phyloP scores from a whole-genome alignment of 2,329 filamentous ascomycete genomes.

The Xylaria sp. region DNA sequence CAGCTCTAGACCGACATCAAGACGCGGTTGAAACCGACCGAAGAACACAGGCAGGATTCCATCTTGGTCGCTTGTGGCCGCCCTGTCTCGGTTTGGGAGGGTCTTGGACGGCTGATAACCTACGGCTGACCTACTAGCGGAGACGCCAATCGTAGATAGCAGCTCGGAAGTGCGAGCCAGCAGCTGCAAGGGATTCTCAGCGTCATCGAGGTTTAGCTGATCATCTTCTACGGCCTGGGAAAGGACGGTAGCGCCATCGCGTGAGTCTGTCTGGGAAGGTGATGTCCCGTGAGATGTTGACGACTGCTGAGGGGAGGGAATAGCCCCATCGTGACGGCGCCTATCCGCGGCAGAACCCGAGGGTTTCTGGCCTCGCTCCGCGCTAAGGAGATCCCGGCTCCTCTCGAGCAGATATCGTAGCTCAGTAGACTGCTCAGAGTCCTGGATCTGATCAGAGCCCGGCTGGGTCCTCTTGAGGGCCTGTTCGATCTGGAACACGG shows the following conservation, averaged over 20 bases:
- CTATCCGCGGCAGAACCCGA: slow-evolving; percentile 31
- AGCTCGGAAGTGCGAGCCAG: slow-evolving; percentile 75
- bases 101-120: slow-evolving; percentile 31
- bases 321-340: slow-evolving; percentile 32
- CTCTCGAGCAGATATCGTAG: slow-evolving; percentile 57
- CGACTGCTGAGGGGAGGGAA: slow-evolving; percentile 39
- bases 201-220: slow-evolving; percentile 64
- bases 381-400: slow-evolving; percentile 49
- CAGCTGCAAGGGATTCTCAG: slow-evolving; percentile 75
- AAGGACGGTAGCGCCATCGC: slow-evolving; percentile 31
- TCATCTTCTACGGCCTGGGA: slow-evolving; percentile 50
- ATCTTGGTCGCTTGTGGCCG: slow-evolving; percentile 49
- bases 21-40: slow-evolving; percentile 64
- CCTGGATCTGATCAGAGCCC: slow-evolving; percentile 46
- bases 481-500: slow-evolving; percentile 75
- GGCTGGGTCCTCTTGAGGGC: slow-evolving; percentile 63
- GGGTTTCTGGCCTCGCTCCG: slow-evolving; percentile 30
- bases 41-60: slow-evolving; percentile 68
- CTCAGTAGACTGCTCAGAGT: slow-evolving; percentile 50
- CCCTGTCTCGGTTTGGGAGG: slow-evolving; percentile 38
- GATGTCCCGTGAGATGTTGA: slow-evolving; percentile 39
- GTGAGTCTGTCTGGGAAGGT: slow-evolving; percentile 38
- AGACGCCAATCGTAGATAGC: slow-evolving; percentile 45
- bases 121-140: slow-evolving; percentile 12
- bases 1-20: slow-evolving; percentile 67